These are phyloP conservation scores for Corylus avellana DNA, from an alignment of 306 rosid genomes.

Conservation along the genomic window DNA sequence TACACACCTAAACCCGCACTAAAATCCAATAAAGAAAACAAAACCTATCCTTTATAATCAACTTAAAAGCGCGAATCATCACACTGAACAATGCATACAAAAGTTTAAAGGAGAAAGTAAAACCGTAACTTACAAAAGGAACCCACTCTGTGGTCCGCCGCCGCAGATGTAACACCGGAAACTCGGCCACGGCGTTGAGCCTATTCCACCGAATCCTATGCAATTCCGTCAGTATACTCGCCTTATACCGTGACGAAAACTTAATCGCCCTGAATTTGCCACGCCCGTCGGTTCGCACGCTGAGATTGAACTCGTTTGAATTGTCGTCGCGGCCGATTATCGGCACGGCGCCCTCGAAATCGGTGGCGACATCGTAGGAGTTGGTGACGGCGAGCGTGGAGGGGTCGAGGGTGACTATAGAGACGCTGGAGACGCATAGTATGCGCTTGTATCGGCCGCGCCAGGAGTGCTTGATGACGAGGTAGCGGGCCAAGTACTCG, in stretches of 20 bases:
- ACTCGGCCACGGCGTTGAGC: constrained; percentile 72
- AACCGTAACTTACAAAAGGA: constrained; percentile 67
- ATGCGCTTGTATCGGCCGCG: constrained; percentile 97
- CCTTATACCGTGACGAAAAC: constrained; percentile 83
- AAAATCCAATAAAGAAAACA: neutral
- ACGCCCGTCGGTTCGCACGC: constrained; percentile 87
- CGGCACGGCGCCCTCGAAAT: constrained; percentile 75
- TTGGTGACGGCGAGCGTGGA: constrained; percentile 79
- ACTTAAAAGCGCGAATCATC: constrained; percentile 1
- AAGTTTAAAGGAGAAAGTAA: constrained; percentile 1
- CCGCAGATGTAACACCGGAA: constrained; percentile 87
- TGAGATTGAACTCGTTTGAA: constrained; percentile 76
- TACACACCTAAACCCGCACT: neutral
- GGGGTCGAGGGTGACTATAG: constrained; percentile 82
- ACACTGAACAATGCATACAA: constrained; percentile 10
- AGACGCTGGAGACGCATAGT: constrained; percentile 64
- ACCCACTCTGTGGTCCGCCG: constrained; percentile 82
- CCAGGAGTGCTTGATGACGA: constrained; percentile 95
- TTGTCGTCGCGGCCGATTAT: constrained; percentile 76
- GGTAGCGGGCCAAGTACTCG: constrained; percentile 86
- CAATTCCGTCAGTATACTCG: constrained; percentile 87
- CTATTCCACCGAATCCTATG: constrained; percentile 81
- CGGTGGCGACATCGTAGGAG: constrained; percentile 68
- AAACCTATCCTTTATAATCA: neutral
- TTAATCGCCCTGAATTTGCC: constrained; percentile 83